Conservation (phyloP, 2,329 filamentous ascomycete genomes). For the Mycosphaerella sp. region DNA sequence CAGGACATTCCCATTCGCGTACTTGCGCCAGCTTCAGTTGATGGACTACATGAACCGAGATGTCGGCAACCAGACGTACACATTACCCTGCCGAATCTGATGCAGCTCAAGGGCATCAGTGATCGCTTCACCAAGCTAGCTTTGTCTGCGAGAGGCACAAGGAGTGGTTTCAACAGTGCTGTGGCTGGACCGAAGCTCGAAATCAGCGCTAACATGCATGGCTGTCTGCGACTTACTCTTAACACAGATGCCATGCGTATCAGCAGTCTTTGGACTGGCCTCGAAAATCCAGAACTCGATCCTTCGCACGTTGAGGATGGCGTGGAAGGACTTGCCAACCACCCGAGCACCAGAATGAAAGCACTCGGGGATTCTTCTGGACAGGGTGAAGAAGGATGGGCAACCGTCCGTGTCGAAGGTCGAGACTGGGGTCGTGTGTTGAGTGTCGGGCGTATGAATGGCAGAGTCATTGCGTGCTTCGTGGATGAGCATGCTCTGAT, state of each 20-base stretch:
- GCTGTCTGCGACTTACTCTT: constrained; percentile 71
- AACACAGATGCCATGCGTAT: constrained; percentile 80
- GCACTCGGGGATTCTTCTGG: constrained; percentile 50
- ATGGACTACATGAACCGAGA: constrained; percentile 86
- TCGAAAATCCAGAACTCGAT: constrained; percentile 84
- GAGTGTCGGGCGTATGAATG: constrained; percentile 82
- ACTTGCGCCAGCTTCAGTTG: constrained; percentile 73
- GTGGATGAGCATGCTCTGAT: constrained; percentile 74
- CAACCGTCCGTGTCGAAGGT: constrained; percentile 83
- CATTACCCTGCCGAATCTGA: constrained; percentile 78
- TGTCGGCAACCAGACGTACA: constrained; percentile 90
- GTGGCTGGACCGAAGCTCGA: constrained; percentile 61
- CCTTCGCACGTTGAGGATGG: constrained; percentile 63
- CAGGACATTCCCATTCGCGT: constrained; percentile 96
- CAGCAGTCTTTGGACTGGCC: constrained; percentile 74
- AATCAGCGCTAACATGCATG: constrained; percentile 90
- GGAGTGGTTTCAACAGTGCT: constrained; percentile 33
- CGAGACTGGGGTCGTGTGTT: constrained; percentile 93
- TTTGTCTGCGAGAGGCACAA: constrained; percentile 35
- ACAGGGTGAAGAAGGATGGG: constrained; percentile 76
- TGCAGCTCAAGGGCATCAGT: constrained; percentile 87
- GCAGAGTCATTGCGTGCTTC: constrained; percentile 88
- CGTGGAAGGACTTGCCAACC: constrained; percentile 62
- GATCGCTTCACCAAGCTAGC: constrained; percentile 92
- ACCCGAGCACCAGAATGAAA: constrained; percentile 75